Percentiles rank a stretch among this genome's conserved stretches.
These are phyloP conservation scores for Penicillium hesseltinei DNA, from an alignment of 2,329 filamentous ascomycete species.

Conservation along the genomic window DNA sequence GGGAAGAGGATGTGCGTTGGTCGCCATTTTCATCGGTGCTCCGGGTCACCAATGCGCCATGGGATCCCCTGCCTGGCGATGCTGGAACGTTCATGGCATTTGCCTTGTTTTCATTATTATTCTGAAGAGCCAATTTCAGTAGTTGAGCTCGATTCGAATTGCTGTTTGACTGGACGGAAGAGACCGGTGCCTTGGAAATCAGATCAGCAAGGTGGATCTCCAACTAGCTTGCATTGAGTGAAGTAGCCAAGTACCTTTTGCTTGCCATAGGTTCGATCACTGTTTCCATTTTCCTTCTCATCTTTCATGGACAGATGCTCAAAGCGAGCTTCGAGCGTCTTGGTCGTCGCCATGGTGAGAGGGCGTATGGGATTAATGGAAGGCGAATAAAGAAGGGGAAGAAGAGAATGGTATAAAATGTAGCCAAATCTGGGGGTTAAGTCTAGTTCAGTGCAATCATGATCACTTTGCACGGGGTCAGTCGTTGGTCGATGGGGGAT, in stretches of 20 bases:
- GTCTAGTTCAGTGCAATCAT: conserved; percentile 12
- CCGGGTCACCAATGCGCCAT: conserved; percentile 35
- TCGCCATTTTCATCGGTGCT: conserved; percentile 49
- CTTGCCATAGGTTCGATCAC: conserved; percentile 62
- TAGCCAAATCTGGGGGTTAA: not conserved
- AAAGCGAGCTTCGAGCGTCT: conserved; percentile 79
- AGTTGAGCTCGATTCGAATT: conserved; percentile 71
- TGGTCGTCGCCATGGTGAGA: conserved; percentile 66
- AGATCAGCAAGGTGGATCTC: conserved; percentile 20
- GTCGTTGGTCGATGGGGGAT: conserved; percentile 11
- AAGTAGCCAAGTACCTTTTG: conserved; percentile 62
- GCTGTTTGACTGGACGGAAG: conserved; percentile 47
- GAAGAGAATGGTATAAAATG: conserved; percentile 2
- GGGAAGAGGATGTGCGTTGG: conserved; percentile 39
- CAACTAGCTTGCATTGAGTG: not conserved
- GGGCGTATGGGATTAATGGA: conserved; percentile 4
- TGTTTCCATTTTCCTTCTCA: conserved; percentile 68
- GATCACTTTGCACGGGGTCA: conserved; percentile 5
- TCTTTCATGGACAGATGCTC: conserved; percentile 88
- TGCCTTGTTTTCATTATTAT: conserved; percentile 63
- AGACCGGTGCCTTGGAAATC: conserved; percentile 44
- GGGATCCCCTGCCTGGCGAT: conserved; percentile 64
- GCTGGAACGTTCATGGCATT: conserved; percentile 54
- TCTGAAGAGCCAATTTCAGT: conserved; percentile 80
- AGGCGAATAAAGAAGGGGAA: conserved; percentile 9